Evolutionary conservation across 148 eudicot genomes (phyloP).

Genomic region (Beta vulgaris): DNA sequence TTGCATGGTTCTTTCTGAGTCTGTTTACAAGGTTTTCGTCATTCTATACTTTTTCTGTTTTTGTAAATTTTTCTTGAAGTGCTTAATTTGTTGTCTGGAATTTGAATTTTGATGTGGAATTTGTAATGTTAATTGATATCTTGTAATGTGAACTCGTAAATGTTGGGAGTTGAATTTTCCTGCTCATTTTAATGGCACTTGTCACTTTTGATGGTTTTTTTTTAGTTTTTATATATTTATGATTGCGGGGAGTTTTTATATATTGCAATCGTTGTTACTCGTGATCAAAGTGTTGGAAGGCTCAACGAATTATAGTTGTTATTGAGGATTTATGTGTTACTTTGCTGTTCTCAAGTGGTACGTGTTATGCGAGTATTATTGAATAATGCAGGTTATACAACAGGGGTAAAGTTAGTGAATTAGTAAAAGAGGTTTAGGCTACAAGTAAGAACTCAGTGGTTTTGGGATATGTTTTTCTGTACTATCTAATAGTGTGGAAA

Average conservation of each 20-base stretch:
- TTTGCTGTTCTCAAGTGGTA: no score
- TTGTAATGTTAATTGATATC: no score
- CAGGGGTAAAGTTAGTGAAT: background rate
- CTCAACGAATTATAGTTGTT: no score
- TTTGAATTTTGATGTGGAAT: background rate
- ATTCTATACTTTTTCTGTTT: background rate
- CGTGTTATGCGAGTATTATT: no score
- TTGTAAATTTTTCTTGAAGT: background rate
- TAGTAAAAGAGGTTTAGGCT: background rate
- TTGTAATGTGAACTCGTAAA: background rate
- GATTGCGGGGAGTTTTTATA: no score
- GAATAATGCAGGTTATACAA: background rate
- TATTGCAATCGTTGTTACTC: no score
- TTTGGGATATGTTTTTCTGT: no score
- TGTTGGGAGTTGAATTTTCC: background rate
- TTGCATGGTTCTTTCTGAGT: slow-evolving; percentile 92
- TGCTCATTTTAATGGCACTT: no score
- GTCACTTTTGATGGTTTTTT: no score
- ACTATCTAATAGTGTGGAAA: background rate
- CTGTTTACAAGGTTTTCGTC: slow-evolving; percentile 75
- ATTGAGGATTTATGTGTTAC: no score
- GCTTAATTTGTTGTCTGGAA: background rate
- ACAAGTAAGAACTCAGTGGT: background rate
- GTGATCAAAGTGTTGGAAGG: no score
- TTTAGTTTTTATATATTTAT: no score